Conservation (phyloP, 805 yeast species). For the Saturnispora gosingensis region DNA sequence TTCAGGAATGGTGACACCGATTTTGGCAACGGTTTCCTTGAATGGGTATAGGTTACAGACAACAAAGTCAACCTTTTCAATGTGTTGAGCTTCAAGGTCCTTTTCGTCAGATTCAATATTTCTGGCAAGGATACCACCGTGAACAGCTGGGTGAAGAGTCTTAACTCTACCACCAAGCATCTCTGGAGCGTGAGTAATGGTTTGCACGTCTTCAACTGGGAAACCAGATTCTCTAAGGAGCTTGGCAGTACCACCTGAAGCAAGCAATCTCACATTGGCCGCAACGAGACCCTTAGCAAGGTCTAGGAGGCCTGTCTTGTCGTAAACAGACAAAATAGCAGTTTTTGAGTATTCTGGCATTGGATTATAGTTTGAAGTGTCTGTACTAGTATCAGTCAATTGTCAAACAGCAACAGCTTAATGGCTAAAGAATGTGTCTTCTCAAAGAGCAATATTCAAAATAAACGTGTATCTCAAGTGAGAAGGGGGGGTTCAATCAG, state of each 20-base stretch:
- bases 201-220: constrained; percentile 91
- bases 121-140: constrained; percentile 95
- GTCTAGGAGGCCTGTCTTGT: constrained; percentile 93
- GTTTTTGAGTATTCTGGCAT: constrained; percentile 47
- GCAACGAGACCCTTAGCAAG: constrained; percentile 90
- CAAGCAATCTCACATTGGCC: constrained; percentile 83
- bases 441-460: not conserved
- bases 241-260: constrained; percentile 96
- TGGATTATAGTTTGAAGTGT: not conserved
- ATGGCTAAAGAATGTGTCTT: not conserved
- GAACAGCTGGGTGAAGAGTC: constrained; percentile 97
- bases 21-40: constrained; percentile 93
- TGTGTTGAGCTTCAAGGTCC: constrained; percentile 81
- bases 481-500: not conserved
- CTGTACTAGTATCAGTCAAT: not conserved
- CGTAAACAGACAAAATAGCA: constrained; percentile 94
- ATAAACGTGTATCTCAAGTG: not conserved
- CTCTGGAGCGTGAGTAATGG: constrained; percentile 97
- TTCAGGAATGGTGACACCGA: constrained; percentile 90
- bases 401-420: not conserved
- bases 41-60: constrained; percentile 98
- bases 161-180: constrained; percentile 98
- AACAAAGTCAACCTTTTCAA: constrained; percentile 92
- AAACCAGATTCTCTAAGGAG: constrained; percentile 95
- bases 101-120: constrained; percentile 83